Percentiles rank a stretch among this genome's conserved stretches.
Conservation (phyloP, 768 basidiomycete genomes). For the Leccinum incarnatum region DNA sequence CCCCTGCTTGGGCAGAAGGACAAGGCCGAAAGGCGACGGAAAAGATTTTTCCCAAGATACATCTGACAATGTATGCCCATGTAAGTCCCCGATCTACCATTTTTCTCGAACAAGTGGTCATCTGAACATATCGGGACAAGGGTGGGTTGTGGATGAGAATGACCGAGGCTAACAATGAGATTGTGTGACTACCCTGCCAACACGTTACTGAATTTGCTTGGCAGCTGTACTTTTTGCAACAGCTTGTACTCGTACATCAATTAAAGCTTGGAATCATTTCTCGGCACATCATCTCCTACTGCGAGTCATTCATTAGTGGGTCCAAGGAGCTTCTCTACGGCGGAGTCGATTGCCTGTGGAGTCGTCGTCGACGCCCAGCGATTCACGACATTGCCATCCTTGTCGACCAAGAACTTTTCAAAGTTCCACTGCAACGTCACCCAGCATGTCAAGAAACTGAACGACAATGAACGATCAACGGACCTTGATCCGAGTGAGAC, state of each 20-base stretch:
- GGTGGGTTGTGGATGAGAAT: constrained; percentile 55
- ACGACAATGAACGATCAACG: constrained; percentile 9
- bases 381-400: constrained; percentile 70
- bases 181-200: neutral
- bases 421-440: constrained; percentile 71
- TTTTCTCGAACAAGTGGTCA: neutral
- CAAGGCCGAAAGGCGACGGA: constrained; percentile 50
- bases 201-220: neutral
- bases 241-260: neutral
- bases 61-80: constrained; percentile 53
- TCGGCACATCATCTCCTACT: neutral
- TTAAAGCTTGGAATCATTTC: constrained; percentile 15
- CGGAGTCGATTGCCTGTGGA: constrained; percentile 59
- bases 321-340: constrained; percentile 58
- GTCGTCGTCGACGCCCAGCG: constrained; percentile 78
- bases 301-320: constrained; percentile 19
- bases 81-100: constrained; percentile 27
- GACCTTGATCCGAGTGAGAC: constrained; percentile 74
- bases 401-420: constrained; percentile 83
- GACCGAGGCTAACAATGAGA: constrained; percentile 18
- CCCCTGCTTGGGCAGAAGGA: constrained; percentile 42
- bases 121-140: constrained; percentile 31
- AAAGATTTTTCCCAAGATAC: constrained; percentile 48
- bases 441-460: neutral
- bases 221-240: neutral